Conservation (phyloP, 192 early-diverging fungal genomes). For the Coemansia sp. region DNA sequence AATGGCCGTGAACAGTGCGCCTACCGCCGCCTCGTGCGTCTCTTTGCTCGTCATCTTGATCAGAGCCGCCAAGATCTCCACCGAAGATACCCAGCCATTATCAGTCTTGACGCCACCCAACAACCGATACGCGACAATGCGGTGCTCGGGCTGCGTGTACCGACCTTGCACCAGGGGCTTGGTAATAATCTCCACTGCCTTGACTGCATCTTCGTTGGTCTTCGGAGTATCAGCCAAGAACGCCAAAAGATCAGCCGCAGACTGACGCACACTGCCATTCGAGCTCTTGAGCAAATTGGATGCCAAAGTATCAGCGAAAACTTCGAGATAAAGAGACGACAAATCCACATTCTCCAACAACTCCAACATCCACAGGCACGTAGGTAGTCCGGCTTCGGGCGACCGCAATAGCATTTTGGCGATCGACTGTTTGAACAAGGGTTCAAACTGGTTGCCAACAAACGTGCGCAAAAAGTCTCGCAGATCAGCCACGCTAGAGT, state of each 20-base stretch:
- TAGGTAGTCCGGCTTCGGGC: conserved; percentile 76
- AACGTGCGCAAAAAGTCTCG: conserved; percentile 62
- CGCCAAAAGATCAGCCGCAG: conserved; percentile 34
- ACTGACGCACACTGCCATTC: conserved; percentile 30
- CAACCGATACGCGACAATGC: conserved; percentile 63
- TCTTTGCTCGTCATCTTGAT: conserved; percentile 77
- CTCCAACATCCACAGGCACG: conserved; percentile 63
- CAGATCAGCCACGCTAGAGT: conserved; percentile 46
- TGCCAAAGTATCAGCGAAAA: conserved; percentile 58
- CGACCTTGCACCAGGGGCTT: conserved; percentile 58
- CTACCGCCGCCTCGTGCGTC: conserved; percentile 69
- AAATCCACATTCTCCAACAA: conserved; percentile 59
- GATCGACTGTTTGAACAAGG: conserved; percentile 64
- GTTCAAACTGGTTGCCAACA: conserved; percentile 60
- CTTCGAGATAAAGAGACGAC: conserved; percentile 61
- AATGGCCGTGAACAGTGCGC: conserved; percentile 62
- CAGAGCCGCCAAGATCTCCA: conserved; percentile 61
- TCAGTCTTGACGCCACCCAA: conserved; percentile 43
- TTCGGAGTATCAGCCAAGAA: conserved; percentile 30
- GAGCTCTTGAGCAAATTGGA: conserved; percentile 41
- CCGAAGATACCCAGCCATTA: conserved; percentile 41
- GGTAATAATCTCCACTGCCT: conserved; percentile 23
- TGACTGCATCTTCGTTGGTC: conserved; percentile 19
- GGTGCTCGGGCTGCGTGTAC: conserved; percentile 68
- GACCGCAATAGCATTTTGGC: conserved; percentile 81